Base-by-base conservation (phyloP, 192 early-diverging fungal species). In the Chytriomyces hyalinus region DNA sequence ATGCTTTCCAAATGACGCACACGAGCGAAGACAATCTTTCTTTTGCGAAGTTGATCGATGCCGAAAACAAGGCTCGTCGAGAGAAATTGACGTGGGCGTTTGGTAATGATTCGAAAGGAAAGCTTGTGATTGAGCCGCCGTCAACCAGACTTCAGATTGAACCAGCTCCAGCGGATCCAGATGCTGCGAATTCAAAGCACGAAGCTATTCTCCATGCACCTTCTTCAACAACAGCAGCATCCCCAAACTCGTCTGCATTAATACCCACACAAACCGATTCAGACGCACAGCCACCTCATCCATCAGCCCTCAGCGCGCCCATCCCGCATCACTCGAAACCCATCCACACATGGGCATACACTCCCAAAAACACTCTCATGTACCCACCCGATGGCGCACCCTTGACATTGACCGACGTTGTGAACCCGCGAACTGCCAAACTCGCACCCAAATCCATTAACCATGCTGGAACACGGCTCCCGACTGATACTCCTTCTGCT, bases 11-110 rank as follows among this genome's bases (percentile, higher is more conserved):
- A 76, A 62, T 85, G 5, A 79, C 80, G 28, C 93, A 94, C 80
- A 94, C 93, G 44, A 89, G 85, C 67, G 94, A 95, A 76, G 94
- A 94, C 83, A 94, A 94, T 80, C 90, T 91, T 17, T 93, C 92
- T 9, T 95, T 95, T 80, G 70, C 78, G 47, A 84, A 83, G 22
- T 79, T 94, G 17, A 26, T 95, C 7, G 83, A 89, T 67, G 89
- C 87, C 49, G 76, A 88, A 22, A 93, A 92, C 62, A 76, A 84
- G 24, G 85, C 87, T 24, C 79, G 84, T 53, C 83, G 80, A 65
- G 81, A 87, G 61, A 86, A 90, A 67, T 90, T 92, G 69, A 81
- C 81, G 51, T 93, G 91, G 91, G 77, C 90, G 50, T 94, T 85
- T 65, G 87, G 92, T 10, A 83, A 86, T 66, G 92, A 94, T 67